These are phyloP conservation scores for Diutina rugosa DNA, from an alignment of 1,139 yeast genomes.

Conservation along the genomic window DNA sequence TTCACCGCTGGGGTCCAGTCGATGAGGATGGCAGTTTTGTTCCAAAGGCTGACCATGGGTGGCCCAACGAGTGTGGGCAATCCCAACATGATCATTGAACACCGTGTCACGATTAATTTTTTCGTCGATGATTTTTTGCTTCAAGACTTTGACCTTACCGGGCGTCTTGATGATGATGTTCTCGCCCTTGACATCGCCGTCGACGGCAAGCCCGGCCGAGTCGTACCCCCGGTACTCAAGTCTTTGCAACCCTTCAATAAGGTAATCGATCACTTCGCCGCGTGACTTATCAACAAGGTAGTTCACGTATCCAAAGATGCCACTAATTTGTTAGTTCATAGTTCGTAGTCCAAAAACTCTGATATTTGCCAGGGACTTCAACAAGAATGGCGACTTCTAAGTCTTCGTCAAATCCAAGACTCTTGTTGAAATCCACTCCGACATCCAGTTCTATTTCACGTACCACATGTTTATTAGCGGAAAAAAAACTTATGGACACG, in stretches of 20 bases:
- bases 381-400: not conserved
- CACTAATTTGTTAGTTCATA: slow-evolving; percentile 29
- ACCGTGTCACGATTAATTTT: slow-evolving; percentile 42
- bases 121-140: slow-evolving; percentile 49
- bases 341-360: not conserved
- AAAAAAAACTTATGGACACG: not conserved
- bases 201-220: slow-evolving; percentile 92
- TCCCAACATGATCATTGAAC: slow-evolving; percentile 83
- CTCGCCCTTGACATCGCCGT: slow-evolving; percentile 62
- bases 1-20: slow-evolving; percentile 72
- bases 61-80: slow-evolving; percentile 99
- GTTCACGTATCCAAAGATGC: slow-evolving; percentile 97
- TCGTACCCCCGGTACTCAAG: slow-evolving; percentile 98
- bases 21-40: slow-evolving; percentile 90
- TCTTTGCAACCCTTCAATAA: slow-evolving; percentile 84
- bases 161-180: slow-evolving; percentile 68
- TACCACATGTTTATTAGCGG: not conserved
- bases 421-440: not conserved
- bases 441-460: not conserved
- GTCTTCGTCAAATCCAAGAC: not conserved
- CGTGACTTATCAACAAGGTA: slow-evolving; percentile 84
- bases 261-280: slow-evolving; percentile 83
- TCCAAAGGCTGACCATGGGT: slow-evolving; percentile 93
- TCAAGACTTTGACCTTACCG: slow-evolving; percentile 83
- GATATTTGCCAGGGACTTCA: not conserved